Percentiles rank a stretch among this genome's conserved stretches.
Conservation (phyloP, 805 yeast species). For the Tetrapisispora pingtungensis region DNA sequence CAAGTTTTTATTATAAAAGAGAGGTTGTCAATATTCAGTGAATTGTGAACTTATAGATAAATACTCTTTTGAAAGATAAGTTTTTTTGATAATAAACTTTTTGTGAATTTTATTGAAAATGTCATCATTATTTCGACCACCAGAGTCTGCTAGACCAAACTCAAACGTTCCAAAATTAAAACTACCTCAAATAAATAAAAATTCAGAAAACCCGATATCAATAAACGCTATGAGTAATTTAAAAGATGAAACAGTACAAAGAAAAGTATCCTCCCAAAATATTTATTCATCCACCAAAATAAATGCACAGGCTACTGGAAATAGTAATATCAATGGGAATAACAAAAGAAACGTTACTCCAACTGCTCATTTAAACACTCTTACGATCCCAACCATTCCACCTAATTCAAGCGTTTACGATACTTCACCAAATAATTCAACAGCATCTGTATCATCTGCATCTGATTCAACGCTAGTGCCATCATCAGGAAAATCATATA, state of each 20-base stretch:
- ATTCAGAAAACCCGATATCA: background rate
- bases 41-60: too few relatives aligned
- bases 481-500: background rate
- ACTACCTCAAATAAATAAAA: slow-evolving; percentile 30
- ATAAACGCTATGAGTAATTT: too few relatives aligned
- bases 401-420: background rate
- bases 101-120: slow-evolving; percentile 5
- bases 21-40: too few relatives aligned
- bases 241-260: background rate
- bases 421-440: background rate
- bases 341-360: background rate
- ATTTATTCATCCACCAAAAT: background rate
- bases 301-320: background rate
- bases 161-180: slow-evolving; percentile 36
- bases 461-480: slow-evolving; percentile 5
- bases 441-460: background rate
- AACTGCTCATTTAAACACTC: background rate
- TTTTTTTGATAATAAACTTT: too few relatives aligned
- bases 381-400: background rate
- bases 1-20: too few relatives aligned
- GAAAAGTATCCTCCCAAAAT: slow-evolving; percentile 1
- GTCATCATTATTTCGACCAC: slow-evolving; percentile 33
- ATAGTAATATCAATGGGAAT: background rate
- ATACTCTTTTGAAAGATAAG: too few relatives aligned
- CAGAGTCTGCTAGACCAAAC: slow-evolving; percentile 32